phyloP scores from a whole-genome alignment of 345 rosid species.

The Bruguiera gymnorhiza region DNA sequence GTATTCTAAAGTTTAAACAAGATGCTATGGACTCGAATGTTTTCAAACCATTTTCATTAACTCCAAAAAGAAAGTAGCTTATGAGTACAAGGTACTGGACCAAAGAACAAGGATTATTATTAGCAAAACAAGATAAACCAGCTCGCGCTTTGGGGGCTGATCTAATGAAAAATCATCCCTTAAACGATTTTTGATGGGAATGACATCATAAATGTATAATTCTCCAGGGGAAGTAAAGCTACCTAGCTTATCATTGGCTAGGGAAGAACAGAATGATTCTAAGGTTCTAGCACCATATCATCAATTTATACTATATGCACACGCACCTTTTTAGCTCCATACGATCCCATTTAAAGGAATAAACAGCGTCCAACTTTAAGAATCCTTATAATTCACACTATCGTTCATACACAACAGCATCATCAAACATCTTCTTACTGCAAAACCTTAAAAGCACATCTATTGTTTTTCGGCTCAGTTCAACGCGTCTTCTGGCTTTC shows the following conservation, averaged over 20 bases:
- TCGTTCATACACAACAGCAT: conserved; percentile 26
- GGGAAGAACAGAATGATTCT: conserved; percentile 47
- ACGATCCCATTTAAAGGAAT: conserved; percentile 21
- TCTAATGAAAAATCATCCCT: no score
- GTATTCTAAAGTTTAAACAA: no score
- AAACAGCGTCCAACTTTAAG: conserved; percentile 21
- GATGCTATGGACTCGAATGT: no score
- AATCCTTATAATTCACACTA: conserved; percentile 35
- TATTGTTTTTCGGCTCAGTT: no score
- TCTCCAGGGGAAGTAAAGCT: conserved; percentile 32
- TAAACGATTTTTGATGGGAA: no score
- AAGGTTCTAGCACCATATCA: conserved; percentile 34
- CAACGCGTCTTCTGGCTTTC: neutral
- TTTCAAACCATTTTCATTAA: no score
- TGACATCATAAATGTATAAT: conserved; percentile 21
- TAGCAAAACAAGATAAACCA: no score
- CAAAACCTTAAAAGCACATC: neutral
- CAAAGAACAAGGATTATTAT: no score
- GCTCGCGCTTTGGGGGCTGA: no score
- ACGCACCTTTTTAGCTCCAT: neutral
- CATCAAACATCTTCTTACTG: conserved; percentile 7
- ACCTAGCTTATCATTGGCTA: conserved; percentile 40
- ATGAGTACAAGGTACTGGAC: no score
- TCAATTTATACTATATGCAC: conserved; percentile 30
- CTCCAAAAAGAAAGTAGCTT: no score